Conservation (phyloP, 1,139 yeast species). For the Saccharomyces hybrid region DNA sequence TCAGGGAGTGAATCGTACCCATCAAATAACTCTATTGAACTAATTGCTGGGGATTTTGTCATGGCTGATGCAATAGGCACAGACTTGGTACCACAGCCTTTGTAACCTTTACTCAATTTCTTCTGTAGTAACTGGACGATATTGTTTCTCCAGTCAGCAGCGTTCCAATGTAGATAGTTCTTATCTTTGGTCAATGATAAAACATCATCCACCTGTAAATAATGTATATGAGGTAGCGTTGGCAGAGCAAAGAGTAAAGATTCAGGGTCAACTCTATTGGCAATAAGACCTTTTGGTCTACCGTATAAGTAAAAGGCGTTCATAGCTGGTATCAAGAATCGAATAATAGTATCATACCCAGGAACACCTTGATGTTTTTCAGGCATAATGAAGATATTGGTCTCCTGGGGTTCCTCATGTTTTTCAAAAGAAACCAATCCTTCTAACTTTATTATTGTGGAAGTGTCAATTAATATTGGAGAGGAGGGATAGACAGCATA, state of each 20-base stretch:
- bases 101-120: slow-evolving; percentile 64
- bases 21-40: slow-evolving; percentile 31
- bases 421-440: slow-evolving; percentile 61
- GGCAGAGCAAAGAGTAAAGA: slow-evolving; percentile 87
- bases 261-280: slow-evolving; percentile 71
- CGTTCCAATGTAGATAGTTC: slow-evolving; percentile 48
- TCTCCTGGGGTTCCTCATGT: slow-evolving; percentile 55
- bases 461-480: slow-evolving; percentile 67
- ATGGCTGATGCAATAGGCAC: slow-evolving; percentile 49
- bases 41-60: slow-evolving; percentile 37
- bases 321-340: slow-evolving; percentile 75
- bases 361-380: slow-evolving; percentile 88
- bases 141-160: slow-evolving; percentile 56
- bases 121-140: slow-evolving; percentile 55
- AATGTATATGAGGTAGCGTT: slow-evolving; percentile 77
- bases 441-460: slow-evolving; percentile 81
- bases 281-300: slow-evolving; percentile 78
- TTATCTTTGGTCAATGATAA: slow-evolving; percentile 35
- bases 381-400: slow-evolving; percentile 84
- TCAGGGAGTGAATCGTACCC: slow-evolving; percentile 1
- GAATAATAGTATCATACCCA: slow-evolving; percentile 84
- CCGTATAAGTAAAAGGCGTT: slow-evolving; percentile 87
- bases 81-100: slow-evolving; percentile 69
- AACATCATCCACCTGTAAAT: slow-evolving; percentile 54
- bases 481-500: slow-evolving; percentile 88